Base-by-base conservation (phyloP, 2,329 filamentous ascomycete genomes). In the Neonectria sp. region DNA sequence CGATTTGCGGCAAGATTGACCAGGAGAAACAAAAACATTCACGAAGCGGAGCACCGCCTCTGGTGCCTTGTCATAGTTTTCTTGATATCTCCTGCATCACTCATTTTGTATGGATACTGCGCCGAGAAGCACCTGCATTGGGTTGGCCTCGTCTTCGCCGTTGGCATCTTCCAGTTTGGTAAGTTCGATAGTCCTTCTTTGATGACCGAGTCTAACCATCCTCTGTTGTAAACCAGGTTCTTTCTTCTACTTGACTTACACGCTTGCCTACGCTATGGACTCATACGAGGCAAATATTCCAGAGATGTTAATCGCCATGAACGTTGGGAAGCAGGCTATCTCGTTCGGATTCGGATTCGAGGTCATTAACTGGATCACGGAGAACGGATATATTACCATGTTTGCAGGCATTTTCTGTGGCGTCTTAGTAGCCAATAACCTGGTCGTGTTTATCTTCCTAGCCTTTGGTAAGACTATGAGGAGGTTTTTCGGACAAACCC, bases 291-390 rank as follows among this genome's bases (percentile, higher is more conserved):
- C 46, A 6, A 49, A 49, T 27, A n/a, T 49, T 12, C 46, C 46
- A 12, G 46, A 49, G 24, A 49, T 49, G 46, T 49, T 49, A 9
- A 49, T 49, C 24, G 46, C 46, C 6, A 49, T 49, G 46, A 49
- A 49, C 24, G 27, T 49, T 49, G 46, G 46, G 27, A 49, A 49
- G 12, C 46, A 49, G 24, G 46, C 46, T 6, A 49, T 49, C 46
- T 49, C 46, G 12, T 49, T 49, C 6, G 46, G 46, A 5, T 49
- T 49, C 15, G 46, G 24, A 27, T 49, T 27, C 24, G 24, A n/a
- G 11, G 46, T 49, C 24, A 13, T 49, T 2, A 25, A 49, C 24
- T 49, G 46, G 46, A 49, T 49, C 24, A 12, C 24, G 5, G 24
- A 49, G 24, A 13, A 49, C 15, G 46, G 46, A n/a, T 49, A 49